phyloP scores from a whole-genome alignment of 73 alveolate species.

The Breviolum minutum region DNA sequence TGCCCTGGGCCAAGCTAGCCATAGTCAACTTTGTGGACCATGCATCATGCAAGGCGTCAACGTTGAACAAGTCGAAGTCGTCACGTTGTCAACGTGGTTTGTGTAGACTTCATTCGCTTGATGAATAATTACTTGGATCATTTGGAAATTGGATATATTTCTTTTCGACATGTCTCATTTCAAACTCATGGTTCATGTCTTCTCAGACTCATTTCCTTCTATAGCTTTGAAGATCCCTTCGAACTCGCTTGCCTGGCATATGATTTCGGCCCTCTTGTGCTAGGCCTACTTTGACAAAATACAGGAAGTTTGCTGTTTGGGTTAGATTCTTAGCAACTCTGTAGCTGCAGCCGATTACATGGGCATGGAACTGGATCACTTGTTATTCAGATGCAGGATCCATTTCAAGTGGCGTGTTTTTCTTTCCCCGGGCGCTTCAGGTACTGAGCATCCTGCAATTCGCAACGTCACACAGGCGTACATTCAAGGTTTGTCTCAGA shows the following conservation, averaged over 20 bases:
- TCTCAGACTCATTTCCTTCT: not conserved
- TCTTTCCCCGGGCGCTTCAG: not conserved
- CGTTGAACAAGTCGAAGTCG: too few species aligned
- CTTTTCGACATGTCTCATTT: too few species aligned
- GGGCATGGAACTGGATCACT: too few species aligned
- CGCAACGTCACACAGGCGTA: slow-evolving; percentile 57
- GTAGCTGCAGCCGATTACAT: too few species aligned
- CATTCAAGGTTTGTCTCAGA: slow-evolving; percentile 46
- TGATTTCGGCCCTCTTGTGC: not conserved
- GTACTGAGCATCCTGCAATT: slow-evolving; percentile 81
- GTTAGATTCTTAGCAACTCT: not conserved
- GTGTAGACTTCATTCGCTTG: not conserved
- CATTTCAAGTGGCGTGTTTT: too few species aligned
- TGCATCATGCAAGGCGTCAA: slow-evolving; percentile 22
- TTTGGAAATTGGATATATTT: not conserved
- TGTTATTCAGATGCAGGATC: too few species aligned
- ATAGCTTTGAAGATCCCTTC: too few species aligned
- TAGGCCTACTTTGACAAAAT: slow-evolving; percentile 26
- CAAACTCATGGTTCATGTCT: not conserved
- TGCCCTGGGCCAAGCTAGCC: slow-evolving; percentile 84
- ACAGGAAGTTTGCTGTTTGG: slow-evolving; percentile 25
- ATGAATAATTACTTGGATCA: not conserved
- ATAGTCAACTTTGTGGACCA: slow-evolving; percentile 46
- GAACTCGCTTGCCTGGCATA: too few species aligned
- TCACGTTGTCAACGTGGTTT: too few species aligned